Conservation (phyloP, 345 rosid genomes). For the Isatis tinctoria region DNA sequence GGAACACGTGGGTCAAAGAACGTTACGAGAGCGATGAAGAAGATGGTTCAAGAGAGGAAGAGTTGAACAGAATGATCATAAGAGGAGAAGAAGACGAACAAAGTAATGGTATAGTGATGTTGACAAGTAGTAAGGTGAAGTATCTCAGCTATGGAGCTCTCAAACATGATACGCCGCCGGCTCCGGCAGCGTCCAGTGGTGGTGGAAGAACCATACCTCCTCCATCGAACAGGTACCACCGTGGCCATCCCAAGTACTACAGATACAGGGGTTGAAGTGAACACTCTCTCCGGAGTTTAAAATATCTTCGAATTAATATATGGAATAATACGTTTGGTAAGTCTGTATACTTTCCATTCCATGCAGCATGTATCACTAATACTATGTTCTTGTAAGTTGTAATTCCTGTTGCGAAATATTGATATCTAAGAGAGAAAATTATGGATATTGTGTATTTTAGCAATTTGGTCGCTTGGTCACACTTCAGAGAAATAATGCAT, state of each 20-base stretch:
- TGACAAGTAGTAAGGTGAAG: conserved; percentile 25
- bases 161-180: conserved; percentile 15
- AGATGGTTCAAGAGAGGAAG: conserved; percentile 11
- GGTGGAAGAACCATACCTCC: conserved; percentile 40
- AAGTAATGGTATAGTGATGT: conserved; percentile 10
- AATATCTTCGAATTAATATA: neutral
- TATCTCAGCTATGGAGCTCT: conserved; percentile 28
- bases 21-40: conserved; percentile 36
- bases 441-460: too few relatives aligned
- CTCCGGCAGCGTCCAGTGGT: conserved; percentile 9
- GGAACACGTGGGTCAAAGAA: conserved; percentile 26
- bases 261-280: conserved; percentile 42
- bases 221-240: conserved; percentile 41
- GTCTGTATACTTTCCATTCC: neutral
- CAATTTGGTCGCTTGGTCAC: too few relatives aligned
- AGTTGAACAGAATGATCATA: conserved; percentile 17
- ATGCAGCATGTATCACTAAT: neutral
- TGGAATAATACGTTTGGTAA: conserved; percentile 2
- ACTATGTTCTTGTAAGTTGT: neutral
- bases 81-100: conserved; percentile 10
- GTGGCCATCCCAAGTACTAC: conserved; percentile 61
- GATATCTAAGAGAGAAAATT: too few relatives aligned
- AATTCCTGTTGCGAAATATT: neutral
- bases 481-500: too few relatives aligned
- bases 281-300: neutral